Evolutionary conservation across 2,329 filamentous ascomycete genomes (phyloP).

Genomic region (Aspergillus sp.): DNA sequence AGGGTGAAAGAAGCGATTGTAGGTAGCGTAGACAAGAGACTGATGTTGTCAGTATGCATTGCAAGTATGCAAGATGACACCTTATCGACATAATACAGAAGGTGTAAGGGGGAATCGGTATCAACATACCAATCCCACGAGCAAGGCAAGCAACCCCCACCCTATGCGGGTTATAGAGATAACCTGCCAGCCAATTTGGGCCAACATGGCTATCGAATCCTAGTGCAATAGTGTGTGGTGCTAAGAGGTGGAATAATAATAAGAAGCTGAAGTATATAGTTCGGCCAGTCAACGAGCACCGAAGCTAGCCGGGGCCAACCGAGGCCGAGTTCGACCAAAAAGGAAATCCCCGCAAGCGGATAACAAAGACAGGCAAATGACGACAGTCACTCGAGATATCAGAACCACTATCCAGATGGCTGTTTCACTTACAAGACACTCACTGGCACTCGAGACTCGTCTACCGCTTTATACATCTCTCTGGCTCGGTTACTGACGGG

Average conservation of each 20-base stretch:
- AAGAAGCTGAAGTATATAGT: neutral
- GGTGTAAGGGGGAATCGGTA: neutral
- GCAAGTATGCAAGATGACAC: neutral
- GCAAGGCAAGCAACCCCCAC: neutral
- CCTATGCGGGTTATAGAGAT: neutral
- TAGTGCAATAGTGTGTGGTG: neutral
- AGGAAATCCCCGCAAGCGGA: neutral
- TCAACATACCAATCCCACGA: constrained; percentile 7
- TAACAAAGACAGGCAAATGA: neutral
- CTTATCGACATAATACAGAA: neutral
- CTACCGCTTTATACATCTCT: neutral
- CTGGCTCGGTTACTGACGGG: constrained; percentile 2
- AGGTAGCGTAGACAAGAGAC: constrained; percentile 27
- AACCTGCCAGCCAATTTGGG: constrained; percentile 10
- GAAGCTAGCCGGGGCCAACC: neutral
- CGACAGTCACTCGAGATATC: neutral
- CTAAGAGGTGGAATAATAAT: neutral
- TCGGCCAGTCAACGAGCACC: neutral
- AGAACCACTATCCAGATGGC: neutral
- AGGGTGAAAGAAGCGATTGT: constrained; percentile 41
- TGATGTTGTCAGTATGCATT: neutral
- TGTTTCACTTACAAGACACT: too few species aligned
- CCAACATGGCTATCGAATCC: constrained; percentile 1
- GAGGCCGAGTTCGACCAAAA: neutral
- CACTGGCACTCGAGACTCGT: neutral